Evolutionary conservation across 2,329 filamentous ascomycete species (phyloP).

Genomic region (Shiraia sp.): DNA sequence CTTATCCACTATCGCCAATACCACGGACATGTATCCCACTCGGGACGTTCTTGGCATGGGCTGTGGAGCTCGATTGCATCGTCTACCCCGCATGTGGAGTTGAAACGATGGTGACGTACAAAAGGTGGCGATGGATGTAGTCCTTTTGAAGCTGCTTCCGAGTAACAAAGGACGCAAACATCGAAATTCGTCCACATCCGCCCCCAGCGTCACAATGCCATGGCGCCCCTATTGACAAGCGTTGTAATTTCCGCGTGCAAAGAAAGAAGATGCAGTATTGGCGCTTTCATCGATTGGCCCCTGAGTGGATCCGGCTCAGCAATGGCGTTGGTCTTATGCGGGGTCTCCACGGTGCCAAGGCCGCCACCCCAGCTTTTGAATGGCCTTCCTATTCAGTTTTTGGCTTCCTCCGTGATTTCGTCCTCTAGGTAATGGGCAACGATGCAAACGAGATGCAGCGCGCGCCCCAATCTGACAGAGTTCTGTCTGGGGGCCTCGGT

Average conservation of each 20-base stretch:
- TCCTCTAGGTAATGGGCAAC: conserved; percentile 5
- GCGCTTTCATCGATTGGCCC: conserved; percentile 16
- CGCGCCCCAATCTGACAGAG: conserved; percentile 9
- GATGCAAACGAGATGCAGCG: conserved; percentile 7
- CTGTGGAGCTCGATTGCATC: conserved; percentile 1
- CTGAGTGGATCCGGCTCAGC: conserved; percentile 13
- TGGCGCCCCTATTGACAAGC: conserved; percentile 11
- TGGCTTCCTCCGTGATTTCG: conserved; percentile 5
- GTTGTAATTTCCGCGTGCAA: background rate
- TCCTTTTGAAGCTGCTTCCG: conserved; percentile 4
- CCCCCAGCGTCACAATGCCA: conserved; percentile 8
- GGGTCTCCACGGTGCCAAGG: conserved; percentile 36
- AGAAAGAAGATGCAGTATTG: conserved; percentile 5
- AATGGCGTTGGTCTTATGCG: conserved; percentile 22
- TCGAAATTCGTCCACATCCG: conserved; percentile 6
- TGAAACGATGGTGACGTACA: conserved; percentile 9
- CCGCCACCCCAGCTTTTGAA: conserved; percentile 19
- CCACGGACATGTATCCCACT: conserved; percentile 6
- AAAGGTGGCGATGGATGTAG: conserved; percentile 5
- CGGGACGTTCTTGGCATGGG: conserved; percentile 1
- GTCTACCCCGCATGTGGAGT: conserved; percentile 4
- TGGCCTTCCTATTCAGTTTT: conserved; percentile 15
- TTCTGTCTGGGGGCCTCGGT: conserved; percentile 27
- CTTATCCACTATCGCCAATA: conserved; percentile 1
- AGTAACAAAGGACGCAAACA: conserved; percentile 11